These are phyloP conservation scores for Pestalotiopsis sp. DNA, from an alignment of 2,329 filamentous ascomycete species.

Conservation along the genomic window DNA sequence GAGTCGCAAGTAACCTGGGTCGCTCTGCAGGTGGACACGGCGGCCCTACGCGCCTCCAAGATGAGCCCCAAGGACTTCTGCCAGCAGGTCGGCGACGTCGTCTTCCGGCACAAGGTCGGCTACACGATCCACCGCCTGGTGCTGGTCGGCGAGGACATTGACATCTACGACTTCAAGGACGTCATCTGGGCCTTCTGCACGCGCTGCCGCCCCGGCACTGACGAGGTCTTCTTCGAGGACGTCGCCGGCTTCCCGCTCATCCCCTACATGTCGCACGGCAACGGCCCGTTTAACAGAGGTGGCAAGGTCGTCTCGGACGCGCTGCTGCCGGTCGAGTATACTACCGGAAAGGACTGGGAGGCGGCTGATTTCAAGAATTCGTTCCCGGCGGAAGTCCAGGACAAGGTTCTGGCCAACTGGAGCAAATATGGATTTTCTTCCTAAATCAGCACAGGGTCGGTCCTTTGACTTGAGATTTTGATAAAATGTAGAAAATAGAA, in stretches of 20 bases:
- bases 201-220: conserved; percentile 43
- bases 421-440: neutral
- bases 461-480: no score
- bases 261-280: conserved; percentile 48
- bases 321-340: conserved; percentile 44
- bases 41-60: conserved; percentile 57
- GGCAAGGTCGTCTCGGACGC: conserved; percentile 50
- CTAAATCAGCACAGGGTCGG: neutral
- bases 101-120: conserved; percentile 44
- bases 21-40: conserved; percentile 57
- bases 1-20: conserved; percentile 51
- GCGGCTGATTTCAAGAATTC: conserved; percentile 33
- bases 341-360: conserved; percentile 31
- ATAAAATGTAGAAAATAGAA: no score
- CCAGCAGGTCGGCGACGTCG: conserved; percentile 41
- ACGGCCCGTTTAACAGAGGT: conserved; percentile 29
- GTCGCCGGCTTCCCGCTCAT: conserved; percentile 43
- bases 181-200: conserved; percentile 52
- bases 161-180: conserved; percentile 45
- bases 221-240: conserved; percentile 48
- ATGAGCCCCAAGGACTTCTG: conserved; percentile 42
- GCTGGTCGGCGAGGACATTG: conserved; percentile 50
- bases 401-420: conserved; percentile 29
- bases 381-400: conserved; percentile 40
- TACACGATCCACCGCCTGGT: conserved; percentile 45